phyloP scores from a whole-genome alignment of 306 rosid species.

The Fragaria iinumae region DNA sequence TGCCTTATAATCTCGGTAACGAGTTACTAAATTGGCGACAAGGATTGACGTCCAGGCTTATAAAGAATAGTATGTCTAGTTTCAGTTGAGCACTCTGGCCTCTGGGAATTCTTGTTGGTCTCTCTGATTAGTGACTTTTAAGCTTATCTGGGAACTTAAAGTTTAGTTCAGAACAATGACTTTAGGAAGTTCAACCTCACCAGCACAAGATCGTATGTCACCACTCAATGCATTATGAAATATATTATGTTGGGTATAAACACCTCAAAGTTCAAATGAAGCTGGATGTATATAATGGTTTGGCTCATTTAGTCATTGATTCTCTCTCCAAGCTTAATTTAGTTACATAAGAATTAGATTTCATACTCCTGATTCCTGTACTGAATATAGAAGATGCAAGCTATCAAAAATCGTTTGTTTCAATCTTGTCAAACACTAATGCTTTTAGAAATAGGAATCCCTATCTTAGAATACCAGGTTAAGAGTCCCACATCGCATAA shows the following conservation, averaged over 20 bases:
- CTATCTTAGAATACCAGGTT: not conserved
- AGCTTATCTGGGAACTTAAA: too few species aligned
- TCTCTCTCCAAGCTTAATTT: not conserved
- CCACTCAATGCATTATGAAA: too few species aligned
- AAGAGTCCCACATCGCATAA: not conserved
- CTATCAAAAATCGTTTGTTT: not conserved
- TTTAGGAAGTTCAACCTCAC: not conserved
- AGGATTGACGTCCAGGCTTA: not conserved
- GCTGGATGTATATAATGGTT: not conserved
- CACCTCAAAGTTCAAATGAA: not conserved
- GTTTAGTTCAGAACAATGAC: not conserved
- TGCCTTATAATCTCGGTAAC: too few species aligned
- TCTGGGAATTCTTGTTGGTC: not conserved
- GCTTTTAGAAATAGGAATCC: not conserved
- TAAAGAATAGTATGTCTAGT: not conserved
- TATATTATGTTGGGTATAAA: too few species aligned
- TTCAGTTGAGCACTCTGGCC: too few species aligned
- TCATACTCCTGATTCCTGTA: not conserved
- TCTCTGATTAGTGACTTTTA: not conserved
- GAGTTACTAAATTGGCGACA: not conserved
- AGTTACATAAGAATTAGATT: not conserved
- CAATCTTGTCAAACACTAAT: not conserved
- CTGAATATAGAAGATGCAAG: not conserved
- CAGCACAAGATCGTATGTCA: not conserved
- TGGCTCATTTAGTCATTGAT: too few species aligned